Percentiles rank a stretch among this genome's conserved stretches.
phyloP scores from a whole-genome alignment of 1,284 basidiomycete genomes.

The Ceratobasidium sp. region DNA sequence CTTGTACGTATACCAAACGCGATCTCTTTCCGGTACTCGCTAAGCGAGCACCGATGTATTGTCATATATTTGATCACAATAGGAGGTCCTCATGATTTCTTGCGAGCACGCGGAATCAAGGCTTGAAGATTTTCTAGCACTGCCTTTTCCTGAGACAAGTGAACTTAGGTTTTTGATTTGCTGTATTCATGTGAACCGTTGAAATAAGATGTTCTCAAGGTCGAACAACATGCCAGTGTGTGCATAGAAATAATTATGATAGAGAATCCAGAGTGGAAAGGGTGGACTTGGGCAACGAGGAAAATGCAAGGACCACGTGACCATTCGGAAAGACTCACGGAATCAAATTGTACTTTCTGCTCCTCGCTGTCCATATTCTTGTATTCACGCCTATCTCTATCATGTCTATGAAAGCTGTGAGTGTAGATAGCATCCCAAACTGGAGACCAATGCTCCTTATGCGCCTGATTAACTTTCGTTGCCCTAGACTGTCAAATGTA shows the following conservation, averaged over 20 bases:
- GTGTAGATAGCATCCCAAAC: slow-evolving; percentile 37
- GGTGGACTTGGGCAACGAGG: neutral
- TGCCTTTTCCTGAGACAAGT: neutral
- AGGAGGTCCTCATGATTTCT: too few relatives aligned
- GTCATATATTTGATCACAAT: too few relatives aligned
- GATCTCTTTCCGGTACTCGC: neutral
- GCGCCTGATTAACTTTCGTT: neutral
- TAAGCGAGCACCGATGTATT: too few relatives aligned
- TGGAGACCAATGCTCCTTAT: neutral
- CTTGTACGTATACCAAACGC: slow-evolving; percentile 22
- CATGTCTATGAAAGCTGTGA: slow-evolving; percentile 58
- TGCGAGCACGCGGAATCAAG: too few relatives aligned
- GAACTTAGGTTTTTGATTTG: slow-evolving; percentile 1
- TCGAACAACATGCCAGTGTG: neutral
- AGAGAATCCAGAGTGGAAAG: too few relatives aligned
- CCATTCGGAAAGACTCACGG: slow-evolving; percentile 24
- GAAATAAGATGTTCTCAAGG: neutral
- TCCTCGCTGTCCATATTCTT: slow-evolving; percentile 39
- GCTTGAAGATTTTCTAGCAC: neutral
- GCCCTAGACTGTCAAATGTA: slow-evolving; percentile 32
- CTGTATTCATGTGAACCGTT: neutral
- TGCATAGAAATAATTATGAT: too few relatives aligned
- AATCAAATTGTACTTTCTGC: slow-evolving; percentile 38
- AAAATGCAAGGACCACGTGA: slow-evolving; percentile 35
- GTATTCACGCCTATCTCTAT: slow-evolving; percentile 8